Base-by-base conservation (phyloP, 2,329 filamentous ascomycete species). In the Seiridium cupressi region DNA sequence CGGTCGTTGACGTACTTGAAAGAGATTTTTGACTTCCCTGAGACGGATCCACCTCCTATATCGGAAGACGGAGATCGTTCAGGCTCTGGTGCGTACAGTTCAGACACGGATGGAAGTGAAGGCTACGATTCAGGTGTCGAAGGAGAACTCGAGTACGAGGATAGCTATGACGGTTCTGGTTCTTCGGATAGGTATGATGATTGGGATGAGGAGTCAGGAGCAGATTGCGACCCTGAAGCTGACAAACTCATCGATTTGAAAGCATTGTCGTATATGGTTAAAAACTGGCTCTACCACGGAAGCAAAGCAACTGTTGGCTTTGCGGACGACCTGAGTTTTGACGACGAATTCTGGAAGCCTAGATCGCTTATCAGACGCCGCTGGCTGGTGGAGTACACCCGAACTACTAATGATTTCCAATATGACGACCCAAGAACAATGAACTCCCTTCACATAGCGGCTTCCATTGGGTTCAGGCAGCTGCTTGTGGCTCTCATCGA, bases 241-340 rank as follows among this genome's bases (percentile, higher is more conserved):
- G 63, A 68, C 6, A 60, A 66, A 3, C 60, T 72, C 1, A 62
- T 61, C 4, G 65, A 68, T 3, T 8, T 36, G 31, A 44, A 31
- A 44, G 53, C 13, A 42, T 32, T 55, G 9, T 18, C 69, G 6
- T 79, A 79, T 26, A 70, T 75, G 4, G 70, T 78, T 4, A 77
- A 76, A 53, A 63, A 79, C 42, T 79, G 77, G 77, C 66, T 79
- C 3, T 67, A 72, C 5, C 77, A 79, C 55, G 77, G 74, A 2
- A 74, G 74, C 47, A 76, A 76, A 54, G 76, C 77, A 18, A 79
- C 77, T 0, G 61, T 67, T 3, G 76, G 78, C 54, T 75, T 79
- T n/a, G 75, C 76, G 0, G 76, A 79, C 40, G 72, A 72, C 8
- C 63, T 79, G 2, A 76, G 74, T 57, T 51, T 68, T 6, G 76